A percentile compares a stretch with the other conserved stretches of the same genome.
Evolutionary conservation across 108 stramenopile species (phyloP).

Genomic region (Skeletonema potamos): DNA sequence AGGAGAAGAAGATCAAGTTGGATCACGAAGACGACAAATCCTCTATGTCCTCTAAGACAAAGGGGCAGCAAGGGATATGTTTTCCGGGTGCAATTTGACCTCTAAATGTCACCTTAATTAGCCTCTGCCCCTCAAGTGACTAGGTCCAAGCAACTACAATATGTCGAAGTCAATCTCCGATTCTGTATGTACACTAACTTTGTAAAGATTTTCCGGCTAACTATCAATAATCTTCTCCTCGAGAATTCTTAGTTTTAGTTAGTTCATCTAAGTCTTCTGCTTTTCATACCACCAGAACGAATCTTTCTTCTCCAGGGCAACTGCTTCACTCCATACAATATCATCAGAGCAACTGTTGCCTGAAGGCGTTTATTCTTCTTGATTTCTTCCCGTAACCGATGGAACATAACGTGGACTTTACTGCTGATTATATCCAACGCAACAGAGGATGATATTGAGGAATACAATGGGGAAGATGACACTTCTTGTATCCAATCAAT

Average conservation of each 20-base stretch:
- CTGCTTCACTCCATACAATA: slow-evolving; percentile 28
- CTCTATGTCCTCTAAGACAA: not conserved
- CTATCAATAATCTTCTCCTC: not conserved
- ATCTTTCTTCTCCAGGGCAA: not conserved
- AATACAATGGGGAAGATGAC: not conserved
- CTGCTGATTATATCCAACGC: not conserved
- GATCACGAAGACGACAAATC: not conserved
- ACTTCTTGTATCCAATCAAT: slow-evolving; percentile 1
- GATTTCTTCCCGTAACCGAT: slow-evolving; percentile 16
- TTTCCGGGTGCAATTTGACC: too few species aligned
- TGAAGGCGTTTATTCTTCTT: slow-evolving; percentile 34
- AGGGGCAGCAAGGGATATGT: too few species aligned
- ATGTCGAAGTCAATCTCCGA: too few species aligned
- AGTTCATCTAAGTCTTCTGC: not conserved
- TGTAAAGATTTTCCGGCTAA: too few species aligned
- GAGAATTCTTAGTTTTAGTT: too few species aligned
- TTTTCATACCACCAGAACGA: not conserved
- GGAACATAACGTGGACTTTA: not conserved
- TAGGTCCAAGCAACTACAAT: not conserved
- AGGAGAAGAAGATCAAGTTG: not conserved
- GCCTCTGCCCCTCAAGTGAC: not conserved
- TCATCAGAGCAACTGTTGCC: slow-evolving; percentile 17
- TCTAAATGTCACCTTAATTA: not conserved
- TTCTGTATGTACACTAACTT: too few species aligned
- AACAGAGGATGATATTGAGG: not conserved